Evolutionary conservation across 78 protist genomes (phyloP).

Genomic region (Dictyostelium firmibasis): DNA sequence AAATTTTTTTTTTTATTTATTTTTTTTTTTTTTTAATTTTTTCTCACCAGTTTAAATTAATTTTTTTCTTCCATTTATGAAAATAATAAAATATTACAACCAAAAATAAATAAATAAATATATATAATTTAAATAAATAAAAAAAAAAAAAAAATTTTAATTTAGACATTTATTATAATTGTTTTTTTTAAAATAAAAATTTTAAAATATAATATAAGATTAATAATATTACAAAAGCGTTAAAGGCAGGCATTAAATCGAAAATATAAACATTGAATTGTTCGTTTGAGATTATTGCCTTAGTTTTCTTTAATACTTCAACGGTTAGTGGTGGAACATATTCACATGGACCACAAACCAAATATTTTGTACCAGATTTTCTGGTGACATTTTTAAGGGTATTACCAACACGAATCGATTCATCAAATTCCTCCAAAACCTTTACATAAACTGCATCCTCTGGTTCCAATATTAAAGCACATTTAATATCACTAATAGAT

Average conservation of each 20-base stretch:
- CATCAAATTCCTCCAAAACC: conserved; percentile 40
- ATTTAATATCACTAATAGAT: background rate
- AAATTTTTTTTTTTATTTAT: no score
- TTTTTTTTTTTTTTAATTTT: no score
- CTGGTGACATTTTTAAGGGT: background rate
- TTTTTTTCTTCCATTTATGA: background rate
- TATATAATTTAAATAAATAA: no score
- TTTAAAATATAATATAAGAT: background rate
- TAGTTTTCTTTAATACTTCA: background rate
- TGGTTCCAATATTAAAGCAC: background rate
- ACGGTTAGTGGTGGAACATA: conserved; percentile 11
- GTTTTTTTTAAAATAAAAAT: background rate
- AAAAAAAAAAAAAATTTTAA: no score
- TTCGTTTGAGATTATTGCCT: conserved; percentile 16
- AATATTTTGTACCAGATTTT: conserved; percentile 36
- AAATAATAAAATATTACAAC: no score
- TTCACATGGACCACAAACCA: conserved; percentile 37
- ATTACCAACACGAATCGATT: background rate
- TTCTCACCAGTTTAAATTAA: no score
- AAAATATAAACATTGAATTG: conserved; percentile 16
- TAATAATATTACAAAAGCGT: background rate
- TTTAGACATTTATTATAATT: background rate
- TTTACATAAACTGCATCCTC: conserved; percentile 39
- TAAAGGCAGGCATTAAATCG: background rate
- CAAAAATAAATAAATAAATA: no score